A percentile compares a stretch with the other conserved stretches of the same genome.
Conservation (phyloP, 73 alveolate species). For the Paramecium bursaria region DNA sequence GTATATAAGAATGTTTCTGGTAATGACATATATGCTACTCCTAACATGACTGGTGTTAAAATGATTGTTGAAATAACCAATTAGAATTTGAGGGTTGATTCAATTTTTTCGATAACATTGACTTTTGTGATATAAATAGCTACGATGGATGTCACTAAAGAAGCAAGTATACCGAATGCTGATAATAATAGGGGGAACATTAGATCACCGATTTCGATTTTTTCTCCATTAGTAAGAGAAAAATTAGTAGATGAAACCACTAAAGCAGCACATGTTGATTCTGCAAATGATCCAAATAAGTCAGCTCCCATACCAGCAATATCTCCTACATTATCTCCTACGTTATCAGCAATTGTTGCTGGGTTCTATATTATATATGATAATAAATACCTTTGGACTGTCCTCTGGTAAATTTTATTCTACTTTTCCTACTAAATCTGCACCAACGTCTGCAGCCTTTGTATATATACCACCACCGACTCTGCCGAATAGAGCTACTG, state of each 20-base stretch:
- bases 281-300: conserved; percentile 95
- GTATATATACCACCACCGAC: conserved; percentile 99
- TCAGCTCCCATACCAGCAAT: conserved; percentile 97
- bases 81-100: conserved; percentile 68
- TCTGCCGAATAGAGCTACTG: conserved; percentile 98
- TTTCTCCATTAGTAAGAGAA: conserved; percentile 21
- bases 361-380: conserved; percentile 74
- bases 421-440: conserved; percentile 96
- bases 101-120: conserved; percentile 73
- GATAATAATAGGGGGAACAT: conserved; percentile 86
- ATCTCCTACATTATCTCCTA: conserved; percentile 90
- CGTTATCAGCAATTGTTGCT: conserved; percentile 93
- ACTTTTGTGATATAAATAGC: conserved; percentile 73
- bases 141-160: conserved; percentile 67
- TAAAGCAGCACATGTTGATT: conserved; percentile 95
- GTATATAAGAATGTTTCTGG: conserved; percentile 80
- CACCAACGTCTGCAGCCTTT: conserved; percentile 98
- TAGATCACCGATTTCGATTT: conserved; percentile 69
- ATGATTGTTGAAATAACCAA: conserved; percentile 73
- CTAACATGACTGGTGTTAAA: conserved; percentile 71
- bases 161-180: conserved; percentile 75
- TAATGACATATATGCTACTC: conserved; percentile 63
- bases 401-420: conserved; percentile 89
- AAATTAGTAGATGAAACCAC: conserved; percentile 84
- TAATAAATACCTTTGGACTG: conserved; percentile 67